Evolutionary conservation across 768 basidiomycete species (phyloP), one percentile per base, ranked within the genome.

Genomic region (Cubamyces lactineus): DNA sequence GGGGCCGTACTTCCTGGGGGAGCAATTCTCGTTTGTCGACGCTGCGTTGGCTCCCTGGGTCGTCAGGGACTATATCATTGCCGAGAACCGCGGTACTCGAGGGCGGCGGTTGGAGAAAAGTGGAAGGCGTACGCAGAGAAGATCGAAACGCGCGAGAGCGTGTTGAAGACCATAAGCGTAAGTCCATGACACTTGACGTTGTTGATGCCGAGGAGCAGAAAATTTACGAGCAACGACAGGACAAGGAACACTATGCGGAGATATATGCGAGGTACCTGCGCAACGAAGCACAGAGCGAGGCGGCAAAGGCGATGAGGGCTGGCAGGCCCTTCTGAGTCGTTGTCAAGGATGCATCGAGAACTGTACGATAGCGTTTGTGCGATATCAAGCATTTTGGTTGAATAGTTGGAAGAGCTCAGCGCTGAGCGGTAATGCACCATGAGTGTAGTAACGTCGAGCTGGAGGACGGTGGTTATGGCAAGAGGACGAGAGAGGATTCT

Each of bases 1-100:
- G 64, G 85, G 82, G 5, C 84, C 84, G 13, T 87, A 80, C 67
- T 88, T 86, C 70, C 69, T 79, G 24, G 86, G 86, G 17, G 77
- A 82, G 23, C 73, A 82, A 43, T 83, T 85, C 65, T 76, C 79
- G 42, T 68, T 84, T 42, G 83, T 83, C 5, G 87, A 88, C 66
- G 71, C 81, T 34, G 79, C 78, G 1, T 71, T 85, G 23, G 86
- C 82, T 28, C 86, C 87, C 23, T 89, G 85, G 82, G 73, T 78
- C 30, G 68, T 75, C 19, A 67, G 80, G 61, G 81, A 85, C 56
- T 81, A 80, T 65, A 72, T 85, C 47, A 47, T 85, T 21, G 69
- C 71, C 23, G 79, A 85, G 66, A 73, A 86, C 65, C 73, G 86
- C 28, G 80, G 5, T 86, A 79, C 67, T 74, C 75, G 21, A 64